phyloP scores from a whole-genome alignment of 1,284 basidiomycete genomes.

The Trametes sp. region DNA sequence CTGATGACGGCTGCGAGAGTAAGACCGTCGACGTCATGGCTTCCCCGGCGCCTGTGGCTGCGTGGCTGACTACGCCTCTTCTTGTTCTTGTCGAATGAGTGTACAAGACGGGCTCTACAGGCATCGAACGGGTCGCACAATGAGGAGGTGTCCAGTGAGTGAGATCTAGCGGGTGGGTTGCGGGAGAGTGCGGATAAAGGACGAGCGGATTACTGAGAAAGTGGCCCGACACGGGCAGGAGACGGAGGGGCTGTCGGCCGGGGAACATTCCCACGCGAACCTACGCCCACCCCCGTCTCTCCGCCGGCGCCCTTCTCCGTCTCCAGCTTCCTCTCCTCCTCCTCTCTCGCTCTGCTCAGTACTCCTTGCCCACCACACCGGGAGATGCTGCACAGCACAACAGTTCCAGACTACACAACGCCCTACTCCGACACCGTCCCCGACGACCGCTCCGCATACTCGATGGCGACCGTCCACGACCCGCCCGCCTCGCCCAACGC shows the following conservation, averaged over 20 bases:
- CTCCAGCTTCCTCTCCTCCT: conserved; percentile 16
- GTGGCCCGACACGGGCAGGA: conserved; percentile 8
- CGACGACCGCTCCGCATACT: conserved; percentile 66
- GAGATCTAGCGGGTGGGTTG: too few relatives aligned
- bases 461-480: conserved; percentile 62
- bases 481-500: conserved; percentile 44
- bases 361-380: conserved; percentile 8
- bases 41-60: conserved; percentile 13
- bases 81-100: background rate
- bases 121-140: too few relatives aligned
- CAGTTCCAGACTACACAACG: conserved; percentile 33
- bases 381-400: conserved; percentile 10
- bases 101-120: background rate
- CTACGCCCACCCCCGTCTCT: conserved; percentile 6
- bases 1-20: background rate
- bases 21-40: conserved; percentile 3
- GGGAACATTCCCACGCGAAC: conserved; percentile 12
- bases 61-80: background rate
- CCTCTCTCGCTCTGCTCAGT: conserved; percentile 5
- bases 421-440: conserved; percentile 30
- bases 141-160: too few relatives aligned
- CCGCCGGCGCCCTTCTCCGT: conserved; percentile 4
- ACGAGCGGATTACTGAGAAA: background rate
- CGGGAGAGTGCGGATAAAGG: background rate
- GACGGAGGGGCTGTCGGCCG: conserved; percentile 13